These are phyloP conservation scores for Seiridium cupressi DNA, from an alignment of 2,329 filamentous ascomycete species.

Conservation along the genomic window DNA sequence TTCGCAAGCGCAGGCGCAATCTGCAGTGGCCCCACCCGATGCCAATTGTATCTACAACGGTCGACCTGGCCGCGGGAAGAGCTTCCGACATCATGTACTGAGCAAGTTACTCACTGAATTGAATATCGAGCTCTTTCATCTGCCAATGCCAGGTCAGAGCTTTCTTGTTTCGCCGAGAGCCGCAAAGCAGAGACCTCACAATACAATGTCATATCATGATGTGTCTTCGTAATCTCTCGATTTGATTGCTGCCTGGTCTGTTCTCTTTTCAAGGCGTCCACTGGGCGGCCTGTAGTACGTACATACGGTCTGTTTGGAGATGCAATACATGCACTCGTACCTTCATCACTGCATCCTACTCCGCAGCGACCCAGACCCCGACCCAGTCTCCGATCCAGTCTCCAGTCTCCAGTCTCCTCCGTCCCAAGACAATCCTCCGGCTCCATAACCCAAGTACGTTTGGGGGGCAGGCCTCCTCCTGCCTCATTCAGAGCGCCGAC, in stretches of 20 bases:
- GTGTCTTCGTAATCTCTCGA: not conserved
- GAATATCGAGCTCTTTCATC: not conserved
- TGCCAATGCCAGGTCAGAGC: not conserved
- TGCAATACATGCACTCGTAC: too few relatives aligned
- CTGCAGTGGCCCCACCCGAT: not conserved
- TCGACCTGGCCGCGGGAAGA: too few relatives aligned
- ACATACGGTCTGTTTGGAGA: too few relatives aligned
- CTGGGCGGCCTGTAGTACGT: too few relatives aligned
- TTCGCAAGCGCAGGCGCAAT: not conserved
- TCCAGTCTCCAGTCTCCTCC: too few relatives aligned
- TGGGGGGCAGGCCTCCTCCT: not conserved
- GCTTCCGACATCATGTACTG: too few relatives aligned
- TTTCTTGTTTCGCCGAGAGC: not conserved
- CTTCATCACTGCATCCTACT: too few relatives aligned
- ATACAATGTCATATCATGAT: not conserved
- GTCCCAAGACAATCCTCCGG: not conserved
- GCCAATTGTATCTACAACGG: not conserved
- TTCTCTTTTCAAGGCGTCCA: too few relatives aligned
- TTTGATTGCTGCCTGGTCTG: not conserved
- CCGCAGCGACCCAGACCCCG: too few relatives aligned
- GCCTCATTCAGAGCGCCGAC: not conserved
- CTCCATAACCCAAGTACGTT: not conserved
- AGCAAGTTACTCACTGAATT: not conserved
- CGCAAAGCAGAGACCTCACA: not conserved
- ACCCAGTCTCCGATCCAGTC: too few relatives aligned